Conservation (phyloP, 2,329 filamentous ascomycete species). For the Apiospora saccharicola region DNA sequence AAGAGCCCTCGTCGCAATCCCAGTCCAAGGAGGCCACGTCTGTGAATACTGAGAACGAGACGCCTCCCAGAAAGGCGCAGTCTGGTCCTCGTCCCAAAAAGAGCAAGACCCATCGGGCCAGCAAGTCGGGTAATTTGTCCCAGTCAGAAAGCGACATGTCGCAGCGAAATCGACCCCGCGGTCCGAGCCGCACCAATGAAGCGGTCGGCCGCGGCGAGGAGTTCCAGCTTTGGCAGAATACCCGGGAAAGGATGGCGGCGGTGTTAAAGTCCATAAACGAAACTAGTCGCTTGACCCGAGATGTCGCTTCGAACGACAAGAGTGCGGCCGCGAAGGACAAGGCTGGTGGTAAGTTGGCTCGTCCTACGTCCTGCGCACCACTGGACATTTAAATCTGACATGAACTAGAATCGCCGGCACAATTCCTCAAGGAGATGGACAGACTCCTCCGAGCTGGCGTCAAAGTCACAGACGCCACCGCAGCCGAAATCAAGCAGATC, state of each 20-base stretch:
- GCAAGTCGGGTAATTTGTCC: constrained; percentile 10
- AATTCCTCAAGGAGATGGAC: constrained; percentile 43
- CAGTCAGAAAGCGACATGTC: constrained; percentile 29
- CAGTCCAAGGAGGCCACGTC: not conserved
- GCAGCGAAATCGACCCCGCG: constrained; percentile 42
- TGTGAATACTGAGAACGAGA: not conserved
- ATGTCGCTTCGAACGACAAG: constrained; percentile 49
- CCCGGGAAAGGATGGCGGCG: constrained; percentile 47
- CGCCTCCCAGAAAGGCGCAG: constrained; percentile 13
- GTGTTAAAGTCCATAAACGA: constrained; percentile 48
- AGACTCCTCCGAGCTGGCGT: constrained; percentile 43
- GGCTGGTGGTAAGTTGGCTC: constrained; percentile 39
- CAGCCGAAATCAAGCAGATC: constrained; percentile 40
- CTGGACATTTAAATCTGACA: not conserved
- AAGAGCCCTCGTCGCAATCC: not conserved
- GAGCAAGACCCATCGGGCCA: not conserved
- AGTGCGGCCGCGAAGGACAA: constrained; percentile 47
- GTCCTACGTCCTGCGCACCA: not conserved
- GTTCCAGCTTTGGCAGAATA: constrained; percentile 48
- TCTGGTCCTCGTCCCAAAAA: not conserved
- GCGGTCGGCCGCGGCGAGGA: constrained; percentile 51
- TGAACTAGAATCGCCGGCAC: not conserved
- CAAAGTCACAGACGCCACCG: constrained; percentile 41
- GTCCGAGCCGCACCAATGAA: constrained; percentile 47
- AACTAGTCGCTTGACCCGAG: constrained; percentile 48